These are phyloP conservation scores for Penicillium argentinense DNA, from an alignment of 495 filamentous ascomycete species.

Conservation along the genomic window DNA sequence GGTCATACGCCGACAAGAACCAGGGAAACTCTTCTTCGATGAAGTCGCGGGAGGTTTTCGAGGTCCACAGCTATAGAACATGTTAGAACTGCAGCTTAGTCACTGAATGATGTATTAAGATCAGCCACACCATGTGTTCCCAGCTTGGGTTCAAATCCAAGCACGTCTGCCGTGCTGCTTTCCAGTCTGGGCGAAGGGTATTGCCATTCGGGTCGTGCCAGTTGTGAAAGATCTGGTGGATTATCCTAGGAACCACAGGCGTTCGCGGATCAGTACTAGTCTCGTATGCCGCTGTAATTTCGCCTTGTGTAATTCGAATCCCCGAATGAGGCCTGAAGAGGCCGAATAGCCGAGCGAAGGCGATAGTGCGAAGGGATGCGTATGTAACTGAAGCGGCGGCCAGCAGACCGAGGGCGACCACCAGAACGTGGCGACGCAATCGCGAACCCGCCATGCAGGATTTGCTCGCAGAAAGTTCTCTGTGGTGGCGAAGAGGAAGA, in stretches of 20 bases:
- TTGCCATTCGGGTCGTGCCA: slow-evolving; percentile 5
- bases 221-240: slow-evolving; percentile 11
- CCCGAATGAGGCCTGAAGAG: slow-evolving; percentile 41
- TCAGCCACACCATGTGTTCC: slow-evolving; percentile 5
- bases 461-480: no score
- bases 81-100: neutral
- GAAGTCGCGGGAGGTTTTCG: slow-evolving; percentile 57
- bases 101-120: neutral
- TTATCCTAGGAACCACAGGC: slow-evolving; percentile 7
- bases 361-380: slow-evolving; percentile 5
- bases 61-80: slow-evolving; percentile 61
- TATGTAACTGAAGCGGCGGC: neutral
- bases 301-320: slow-evolving; percentile 40
- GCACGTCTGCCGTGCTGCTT: slow-evolving; percentile 4
- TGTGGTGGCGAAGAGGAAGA: no score
- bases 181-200: slow-evolving; percentile 8
- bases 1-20: slow-evolving; percentile 65
- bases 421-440: neutral
- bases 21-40: slow-evolving; percentile 60
- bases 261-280: neutral
- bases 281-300: slow-evolving; percentile 8
- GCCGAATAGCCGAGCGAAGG: slow-evolving; percentile 21
- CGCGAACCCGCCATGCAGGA: neutral
- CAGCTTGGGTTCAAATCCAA: slow-evolving; percentile 8
- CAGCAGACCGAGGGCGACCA: neutral